These are phyloP conservation scores for Aspergillus piperis DNA, from an alignment of 2,329 filamentous ascomycete genomes.

Conservation along the genomic window DNA sequence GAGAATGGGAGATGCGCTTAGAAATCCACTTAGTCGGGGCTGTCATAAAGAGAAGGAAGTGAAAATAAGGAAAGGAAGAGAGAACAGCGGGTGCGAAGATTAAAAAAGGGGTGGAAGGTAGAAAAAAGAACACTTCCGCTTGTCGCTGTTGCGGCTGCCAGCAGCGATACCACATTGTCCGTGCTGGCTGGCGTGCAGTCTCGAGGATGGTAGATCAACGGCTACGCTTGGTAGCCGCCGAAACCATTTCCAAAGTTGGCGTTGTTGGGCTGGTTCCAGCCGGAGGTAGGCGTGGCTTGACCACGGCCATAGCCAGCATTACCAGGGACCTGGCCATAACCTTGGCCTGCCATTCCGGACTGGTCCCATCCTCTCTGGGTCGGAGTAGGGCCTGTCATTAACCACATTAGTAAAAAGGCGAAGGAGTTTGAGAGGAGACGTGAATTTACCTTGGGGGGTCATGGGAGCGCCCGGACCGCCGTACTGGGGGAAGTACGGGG, in stretches of 20 bases:
- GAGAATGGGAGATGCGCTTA: slow-evolving; percentile 38
- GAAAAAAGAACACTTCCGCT: slow-evolving; percentile 17
- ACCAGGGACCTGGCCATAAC: slow-evolving; percentile 65
- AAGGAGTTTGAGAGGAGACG: background rate
- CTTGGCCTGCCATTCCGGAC: slow-evolving; percentile 48
- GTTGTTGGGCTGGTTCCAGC: slow-evolving; percentile 56
- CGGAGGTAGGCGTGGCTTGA: slow-evolving; percentile 54
- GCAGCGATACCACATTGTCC: slow-evolving; percentile 17
- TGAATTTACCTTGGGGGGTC: slow-evolving; percentile 57
- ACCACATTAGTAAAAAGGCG: slow-evolving; percentile 14
- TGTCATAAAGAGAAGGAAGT: slow-evolving; percentile 28
- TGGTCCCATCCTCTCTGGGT: slow-evolving; percentile 60
- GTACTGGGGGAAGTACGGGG: slow-evolving; percentile 91
- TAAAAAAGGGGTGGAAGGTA: slow-evolving; percentile 14
- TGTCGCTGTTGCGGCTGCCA: slow-evolving; percentile 19
- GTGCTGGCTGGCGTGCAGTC: slow-evolving; percentile 15
- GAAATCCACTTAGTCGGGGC: slow-evolving; percentile 39
- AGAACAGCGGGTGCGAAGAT: slow-evolving; percentile 23
- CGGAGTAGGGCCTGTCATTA: slow-evolving; percentile 52
- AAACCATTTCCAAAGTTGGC: slow-evolving; percentile 58
- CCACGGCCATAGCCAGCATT: slow-evolving; percentile 85
- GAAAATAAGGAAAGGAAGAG: slow-evolving; percentile 21
- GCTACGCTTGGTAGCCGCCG: slow-evolving; percentile 61
- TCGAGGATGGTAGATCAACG: slow-evolving; percentile 8
- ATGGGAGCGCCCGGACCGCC: slow-evolving; percentile 67